A percentile compares a stretch with the other conserved stretches of the same genome.
phyloP scores from a whole-genome alignment of 1,284 basidiomycete species.

The Irpex sp. region DNA sequence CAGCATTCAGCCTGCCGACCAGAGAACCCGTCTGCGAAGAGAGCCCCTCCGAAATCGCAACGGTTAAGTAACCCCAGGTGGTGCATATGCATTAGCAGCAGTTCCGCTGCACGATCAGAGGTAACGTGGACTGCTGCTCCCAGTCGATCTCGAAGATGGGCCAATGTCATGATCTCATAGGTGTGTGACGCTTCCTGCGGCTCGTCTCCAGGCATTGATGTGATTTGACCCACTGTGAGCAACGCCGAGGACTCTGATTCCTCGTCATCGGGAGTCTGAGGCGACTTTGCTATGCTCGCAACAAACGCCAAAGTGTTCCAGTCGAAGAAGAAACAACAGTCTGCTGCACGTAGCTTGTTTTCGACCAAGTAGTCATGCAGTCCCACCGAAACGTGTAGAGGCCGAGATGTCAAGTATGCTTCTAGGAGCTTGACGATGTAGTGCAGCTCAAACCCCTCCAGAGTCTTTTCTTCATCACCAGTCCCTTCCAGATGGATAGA shows the following conservation, averaged over 20 bases:
- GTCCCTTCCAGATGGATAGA: conserved; percentile 47
- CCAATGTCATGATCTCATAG: conserved; percentile 56
- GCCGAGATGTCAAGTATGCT: conserved; percentile 40
- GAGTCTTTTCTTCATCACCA: conserved; percentile 30
- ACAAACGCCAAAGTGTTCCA: conserved; percentile 64
- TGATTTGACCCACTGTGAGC: conserved; percentile 36
- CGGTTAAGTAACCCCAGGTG: conserved; percentile 59
- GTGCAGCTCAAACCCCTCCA: conserved; percentile 53
- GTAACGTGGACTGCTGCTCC: conserved; percentile 53
- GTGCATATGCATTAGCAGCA: conserved; percentile 57
- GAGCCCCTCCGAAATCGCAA: conserved; percentile 31
- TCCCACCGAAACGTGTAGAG: conserved; percentile 37
- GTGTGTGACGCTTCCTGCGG: conserved; percentile 32
- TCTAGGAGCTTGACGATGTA: conserved; percentile 48
- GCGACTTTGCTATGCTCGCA: conserved; percentile 51
- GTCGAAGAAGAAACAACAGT: conserved; percentile 57
- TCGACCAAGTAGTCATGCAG: conserved; percentile 53
- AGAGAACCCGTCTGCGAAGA: conserved; percentile 33
- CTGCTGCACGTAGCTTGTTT: conserved; percentile 34
- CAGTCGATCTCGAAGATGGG: conserved; percentile 60
- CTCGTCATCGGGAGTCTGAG: conserved; percentile 21
- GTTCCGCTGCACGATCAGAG: conserved; percentile 47
- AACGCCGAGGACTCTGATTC: conserved; percentile 33
- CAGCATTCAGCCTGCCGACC: conserved; percentile 37
- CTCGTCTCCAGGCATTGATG: conserved; percentile 20